Evolutionary conservation across 768 basidiomycete species (phyloP).

Genomic region (Collybia mongolica): DNA sequence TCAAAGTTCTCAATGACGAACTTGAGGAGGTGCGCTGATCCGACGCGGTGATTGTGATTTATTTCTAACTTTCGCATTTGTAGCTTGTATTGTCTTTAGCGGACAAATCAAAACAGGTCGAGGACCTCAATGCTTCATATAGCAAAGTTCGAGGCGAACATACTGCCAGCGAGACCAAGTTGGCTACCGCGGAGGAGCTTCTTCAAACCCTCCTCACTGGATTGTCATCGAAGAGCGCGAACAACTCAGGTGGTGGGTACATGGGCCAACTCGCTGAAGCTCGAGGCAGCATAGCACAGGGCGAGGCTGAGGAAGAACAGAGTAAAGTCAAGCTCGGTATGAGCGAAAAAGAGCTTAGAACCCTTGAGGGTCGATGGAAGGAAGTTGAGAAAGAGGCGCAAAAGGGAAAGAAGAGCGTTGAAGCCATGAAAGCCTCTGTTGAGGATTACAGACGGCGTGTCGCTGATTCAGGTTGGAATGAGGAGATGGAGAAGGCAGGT

Average conservation of each 20-base stretch:
- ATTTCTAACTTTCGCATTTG: background rate
- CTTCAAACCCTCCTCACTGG: constrained; percentile 94
- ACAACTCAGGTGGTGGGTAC: constrained; percentile 82
- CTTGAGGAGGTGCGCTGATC: constrained; percentile 54
- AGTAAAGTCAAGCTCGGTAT: constrained; percentile 72
- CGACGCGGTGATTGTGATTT: background rate
- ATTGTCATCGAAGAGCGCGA: constrained; percentile 66
- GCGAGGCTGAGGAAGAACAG: constrained; percentile 83
- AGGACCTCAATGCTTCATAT: constrained; percentile 52
- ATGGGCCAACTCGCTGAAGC: constrained; percentile 95
- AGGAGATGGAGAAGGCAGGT: constrained; percentile 63
- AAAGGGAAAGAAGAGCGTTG: constrained; percentile 70
- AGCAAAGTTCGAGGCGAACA: constrained; percentile 69
- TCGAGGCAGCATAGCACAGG: constrained; percentile 70
- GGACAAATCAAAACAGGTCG: constrained; percentile 62
- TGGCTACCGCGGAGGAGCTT: constrained; percentile 84
- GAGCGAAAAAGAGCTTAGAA: constrained; percentile 75
- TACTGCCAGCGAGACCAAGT: constrained; percentile 52
- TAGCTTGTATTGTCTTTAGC: constrained; percentile 58
- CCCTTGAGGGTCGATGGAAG: constrained; percentile 77
- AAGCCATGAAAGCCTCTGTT: constrained; percentile 55
- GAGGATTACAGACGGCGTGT: constrained; percentile 53
- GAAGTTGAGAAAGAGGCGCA: constrained; percentile 82
- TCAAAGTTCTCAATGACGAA: constrained; percentile 50
- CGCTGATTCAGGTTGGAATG: constrained; percentile 70